These are phyloP conservation scores for Thielaviopsis punctulata DNA, from an alignment of 2,329 filamentous ascomycete species.

Conservation along the genomic window DNA sequence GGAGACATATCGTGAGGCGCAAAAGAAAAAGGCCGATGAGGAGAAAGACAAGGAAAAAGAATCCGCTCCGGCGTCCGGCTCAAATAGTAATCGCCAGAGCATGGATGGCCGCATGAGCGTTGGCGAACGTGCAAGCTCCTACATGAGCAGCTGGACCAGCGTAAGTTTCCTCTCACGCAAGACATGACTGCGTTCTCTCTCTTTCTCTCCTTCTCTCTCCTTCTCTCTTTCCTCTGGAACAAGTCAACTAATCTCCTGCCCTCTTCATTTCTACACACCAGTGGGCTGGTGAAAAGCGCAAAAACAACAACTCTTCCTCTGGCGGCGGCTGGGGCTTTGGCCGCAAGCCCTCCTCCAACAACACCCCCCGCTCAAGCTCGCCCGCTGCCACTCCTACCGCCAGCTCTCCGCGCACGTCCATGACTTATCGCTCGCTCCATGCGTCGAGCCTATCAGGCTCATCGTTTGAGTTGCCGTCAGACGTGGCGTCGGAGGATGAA, in stretches of 20 bases:
- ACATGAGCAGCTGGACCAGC: constrained; percentile 52
- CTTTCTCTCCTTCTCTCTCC: background rate
- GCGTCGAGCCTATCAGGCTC: constrained; percentile 7
- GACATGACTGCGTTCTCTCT: background rate
- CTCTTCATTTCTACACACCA: background rate
- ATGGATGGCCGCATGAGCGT: constrained; percentile 5
- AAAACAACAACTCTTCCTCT: constrained; percentile 27
- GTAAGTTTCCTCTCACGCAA: constrained; percentile 5
- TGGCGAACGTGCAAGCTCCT: constrained; percentile 36
- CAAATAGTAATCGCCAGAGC: constrained; percentile 9
- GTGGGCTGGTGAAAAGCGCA: constrained; percentile 62
- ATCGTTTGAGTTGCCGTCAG: constrained; percentile 8
- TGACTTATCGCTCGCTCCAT: constrained; percentile 8
- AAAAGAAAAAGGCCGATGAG: constrained; percentile 26
- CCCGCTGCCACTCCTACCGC: constrained; percentile 19
- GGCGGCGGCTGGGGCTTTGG: constrained; percentile 26
- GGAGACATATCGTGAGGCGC: constrained; percentile 39
- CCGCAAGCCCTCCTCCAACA: constrained; percentile 21
- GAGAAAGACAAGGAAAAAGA: constrained; percentile 14
- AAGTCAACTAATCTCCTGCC: background rate
- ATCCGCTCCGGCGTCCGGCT: background rate
- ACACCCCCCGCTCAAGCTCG: constrained; percentile 17
- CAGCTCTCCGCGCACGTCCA: constrained; percentile 6
- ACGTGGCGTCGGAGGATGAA: constrained; percentile 10
- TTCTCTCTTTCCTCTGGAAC: background rate